Evolutionary conservation across 805 yeast species (phyloP), one percentile per base, ranked within the genome.

Genomic region (Ogataea methylovora): DNA sequence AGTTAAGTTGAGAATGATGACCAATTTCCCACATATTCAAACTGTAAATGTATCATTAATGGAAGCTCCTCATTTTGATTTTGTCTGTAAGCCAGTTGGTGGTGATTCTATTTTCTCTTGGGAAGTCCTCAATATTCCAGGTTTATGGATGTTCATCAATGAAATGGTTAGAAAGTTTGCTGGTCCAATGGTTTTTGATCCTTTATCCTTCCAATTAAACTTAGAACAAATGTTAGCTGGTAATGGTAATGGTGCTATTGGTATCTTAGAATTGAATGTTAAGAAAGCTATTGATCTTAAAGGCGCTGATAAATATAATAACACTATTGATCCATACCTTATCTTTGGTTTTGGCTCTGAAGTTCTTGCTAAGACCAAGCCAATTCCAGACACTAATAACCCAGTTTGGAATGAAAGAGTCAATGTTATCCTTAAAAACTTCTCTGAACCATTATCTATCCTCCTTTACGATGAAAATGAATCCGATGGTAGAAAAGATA

Each of bases 121-220:
- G 79, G 99, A 92, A 58, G 59, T 86, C 19, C 75, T 88, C 51
- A 66, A 82, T 32, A 59, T 92, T 35, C 99, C 99, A 11, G 98
- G 98, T 29, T 63, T 92, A 34, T 75, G 74, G 45, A 76, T 85
- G 34, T 74, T 86, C 51, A 80, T 90, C 49, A 81, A 83, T 55
- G 86, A 82, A 51, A 79, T 88, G 85, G 75, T 87, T 18, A 75
- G 73, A 49, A 84, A 87, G 54, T 88, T 81, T 60, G 78, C 76
- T 34, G 97, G 97, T 8, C 92, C 97, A 21, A 74, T 92, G 65
- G 52, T 90, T 32, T 82, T 85, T 49, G 69, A 83, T 29, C 99
- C 99, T 11, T 79, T 92, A 43, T 86, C 96, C 3, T 84, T 88
- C 68, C 95, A 92, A 64, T 63, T 92, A 54, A 92, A 94, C 50